Base-by-base conservation (phyloP, 306 rosid species). In the Lithocarpus polystachyus region DNA sequence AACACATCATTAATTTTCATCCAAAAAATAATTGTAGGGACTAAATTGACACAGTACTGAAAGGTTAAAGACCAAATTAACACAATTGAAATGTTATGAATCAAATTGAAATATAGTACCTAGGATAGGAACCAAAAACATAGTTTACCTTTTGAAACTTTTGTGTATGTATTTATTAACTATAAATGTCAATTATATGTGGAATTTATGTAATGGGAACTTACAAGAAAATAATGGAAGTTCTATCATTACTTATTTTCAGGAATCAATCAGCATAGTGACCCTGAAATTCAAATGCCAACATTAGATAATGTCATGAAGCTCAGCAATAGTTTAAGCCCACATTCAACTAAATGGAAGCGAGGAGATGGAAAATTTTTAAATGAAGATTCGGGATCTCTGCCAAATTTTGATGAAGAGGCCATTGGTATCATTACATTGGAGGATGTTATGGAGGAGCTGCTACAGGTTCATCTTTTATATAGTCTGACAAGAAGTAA, bases 381-480 rank as follows among this genome's bases (percentile, higher is more conserved):
- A 1, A 67, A 57, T 59, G 87, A 68, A 81, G 85, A 67, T 74
- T 31, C 76, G 64, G 89, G 75, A 43, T 71, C 86, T n/a, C 81
- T 83, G 75, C 71, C 84, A 48, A 72, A 65, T 82, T 31, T 29
- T n/a, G 86, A 85, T 72, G 96, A 89, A 55, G 97, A 88, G 56
- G 89, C 84, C 15, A 74, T 89, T 53, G 97, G 98, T 14, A 89
- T 94, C 82, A 89, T 94, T 56, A 92, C 97, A 13, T 84, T 92
- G 88, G 98, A 94, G 81, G 96, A 94, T 90, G 91, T 92, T 51
- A 88, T 94, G 87, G 98, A 94, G 76, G 90, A 92, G 80, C 77
- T 94, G 15, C 68, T 94, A 31, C 98, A 94, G 94, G 98, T 92
- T 86, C 37, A 77, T 56, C 31, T 43, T 45, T 60, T 29, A 17